Evolutionary conservation across 2,329 filamentous ascomycete genomes (phyloP).

Genomic region (Teratosphaeria gauchensis): DNA sequence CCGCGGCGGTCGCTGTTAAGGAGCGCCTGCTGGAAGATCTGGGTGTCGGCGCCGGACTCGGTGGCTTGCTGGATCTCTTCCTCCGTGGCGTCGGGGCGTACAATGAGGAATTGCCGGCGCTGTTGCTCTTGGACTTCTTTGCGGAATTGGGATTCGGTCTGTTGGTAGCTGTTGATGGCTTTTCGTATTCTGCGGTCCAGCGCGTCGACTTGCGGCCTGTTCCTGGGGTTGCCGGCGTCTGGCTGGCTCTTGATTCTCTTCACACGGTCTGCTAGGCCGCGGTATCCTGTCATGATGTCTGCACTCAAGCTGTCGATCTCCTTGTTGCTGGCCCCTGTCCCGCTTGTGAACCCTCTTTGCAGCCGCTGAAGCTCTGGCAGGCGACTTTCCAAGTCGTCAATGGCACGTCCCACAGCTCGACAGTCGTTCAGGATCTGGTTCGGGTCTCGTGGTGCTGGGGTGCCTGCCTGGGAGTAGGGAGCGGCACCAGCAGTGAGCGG

Average conservation of each 20-base stretch:
- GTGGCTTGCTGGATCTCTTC: slow-evolving; percentile 69
- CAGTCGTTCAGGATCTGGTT: slow-evolving; percentile 80
- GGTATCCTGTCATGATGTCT: slow-evolving; percentile 76
- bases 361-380: slow-evolving; percentile 62
- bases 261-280: slow-evolving; percentile 67
- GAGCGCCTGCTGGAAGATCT: slow-evolving; percentile 82
- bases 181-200: slow-evolving; percentile 71
- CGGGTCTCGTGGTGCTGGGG: slow-evolving; percentile 41
- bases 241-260: slow-evolving; percentile 71
- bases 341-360: slow-evolving; percentile 61
- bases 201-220: slow-evolving; percentile 69
- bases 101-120: slow-evolving; percentile 82
- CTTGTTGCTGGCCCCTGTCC: slow-evolving; percentile 51
- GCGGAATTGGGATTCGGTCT: slow-evolving; percentile 68
- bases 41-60: slow-evolving; percentile 57
- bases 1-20: slow-evolving; percentile 72
- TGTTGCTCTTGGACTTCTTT: slow-evolving; percentile 75
- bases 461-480: slow-evolving; percentile 15
- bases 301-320: slow-evolving; percentile 64
- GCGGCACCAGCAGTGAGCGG: slow-evolving; percentile 42
- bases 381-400: slow-evolving; percentile 63
- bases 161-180: slow-evolving; percentile 73
- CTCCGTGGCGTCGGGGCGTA: slow-evolving; percentile 58
- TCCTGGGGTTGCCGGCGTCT: slow-evolving; percentile 62
- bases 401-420: slow-evolving; percentile 65